These are phyloP conservation scores for Plasmodium relictum DNA, from an alignment of 169 alveolate genomes.

Conservation along the genomic window DNA sequence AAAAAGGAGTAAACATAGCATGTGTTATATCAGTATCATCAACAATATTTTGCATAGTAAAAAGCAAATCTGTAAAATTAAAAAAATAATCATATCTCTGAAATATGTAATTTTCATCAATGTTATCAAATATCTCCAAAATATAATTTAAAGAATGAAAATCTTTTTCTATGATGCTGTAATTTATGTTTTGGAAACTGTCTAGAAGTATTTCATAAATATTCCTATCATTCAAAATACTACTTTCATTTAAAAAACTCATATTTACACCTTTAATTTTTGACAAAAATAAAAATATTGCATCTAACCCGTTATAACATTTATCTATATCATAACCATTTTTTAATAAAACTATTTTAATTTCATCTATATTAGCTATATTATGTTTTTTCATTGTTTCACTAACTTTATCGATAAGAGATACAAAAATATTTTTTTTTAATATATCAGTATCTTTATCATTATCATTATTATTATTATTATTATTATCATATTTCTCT, in stretches of 20 bases:
- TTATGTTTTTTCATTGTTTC: slow-evolving; percentile 60
- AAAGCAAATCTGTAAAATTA: slow-evolving; percentile 35
- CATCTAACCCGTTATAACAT: slow-evolving; percentile 56
- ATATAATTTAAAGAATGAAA: slow-evolving; percentile 43
- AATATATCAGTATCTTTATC: background rate
- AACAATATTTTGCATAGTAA: slow-evolving; percentile 33
- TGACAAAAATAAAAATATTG: slow-evolving; percentile 48
- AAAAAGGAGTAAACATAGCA: slow-evolving; percentile 37
- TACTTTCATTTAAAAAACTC: slow-evolving; percentile 31
- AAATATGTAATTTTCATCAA: slow-evolving; percentile 54
- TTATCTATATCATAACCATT: slow-evolving; percentile 62
- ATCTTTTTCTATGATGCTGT: slow-evolving; percentile 18
- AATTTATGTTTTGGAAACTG: slow-evolving; percentile 25
- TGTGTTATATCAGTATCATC: slow-evolving; percentile 31
- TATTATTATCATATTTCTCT: slow-evolving; percentile 19
- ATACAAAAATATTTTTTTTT: slow-evolving; percentile 1
- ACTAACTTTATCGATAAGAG: slow-evolving; percentile 23
- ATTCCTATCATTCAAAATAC: slow-evolving; percentile 29
- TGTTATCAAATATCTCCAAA: slow-evolving; percentile 25
- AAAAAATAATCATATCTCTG: slow-evolving; percentile 42
- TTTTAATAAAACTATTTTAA: slow-evolving; percentile 33
- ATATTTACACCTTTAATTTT: slow-evolving; percentile 66
- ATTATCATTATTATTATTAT: background rate
- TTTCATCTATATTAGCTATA: slow-evolving; percentile 54
- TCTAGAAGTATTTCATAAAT: slow-evolving; percentile 51